A percentile compares a stretch with the other conserved stretches of the same genome.
These are phyloP conservation scores for Babesia ovis DNA, from an alignment of 169 alveolate species.

Conservation along the genomic window DNA sequence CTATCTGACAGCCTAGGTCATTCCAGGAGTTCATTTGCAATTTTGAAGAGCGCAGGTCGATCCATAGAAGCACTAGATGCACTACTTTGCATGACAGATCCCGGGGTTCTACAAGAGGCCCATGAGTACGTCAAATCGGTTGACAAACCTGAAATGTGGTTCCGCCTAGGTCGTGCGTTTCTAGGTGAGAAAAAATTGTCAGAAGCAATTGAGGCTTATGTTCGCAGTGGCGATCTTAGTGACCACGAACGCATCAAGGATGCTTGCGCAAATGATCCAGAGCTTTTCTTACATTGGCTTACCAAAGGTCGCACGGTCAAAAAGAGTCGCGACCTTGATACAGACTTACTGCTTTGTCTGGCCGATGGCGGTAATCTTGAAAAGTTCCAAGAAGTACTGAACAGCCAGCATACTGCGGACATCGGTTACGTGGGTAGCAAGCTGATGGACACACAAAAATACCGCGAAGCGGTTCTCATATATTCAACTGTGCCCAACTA, in stretches of 20 bases:
- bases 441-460: constrained; percentile 80
- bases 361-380: constrained; percentile 65
- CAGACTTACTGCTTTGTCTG: constrained; percentile 67
- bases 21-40: constrained; percentile 23
- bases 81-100: constrained; percentile 79
- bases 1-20: constrained; percentile 34
- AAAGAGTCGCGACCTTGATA: constrained; percentile 67
- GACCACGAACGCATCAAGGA: constrained; percentile 76
- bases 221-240: constrained; percentile 90
- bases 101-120: constrained; percentile 29
- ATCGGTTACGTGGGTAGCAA: constrained; percentile 71
- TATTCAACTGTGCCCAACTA: constrained; percentile 93
- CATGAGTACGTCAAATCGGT: constrained; percentile 73
- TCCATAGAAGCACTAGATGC: constrained; percentile 49
- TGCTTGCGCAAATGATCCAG: constrained; percentile 39
- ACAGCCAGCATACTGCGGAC: constrained; percentile 53
- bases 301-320: constrained; percentile 35
- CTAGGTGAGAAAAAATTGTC: constrained; percentile 82
- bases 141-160: constrained; percentile 89
- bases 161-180: constrained; percentile 94
- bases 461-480: constrained; percentile 91
- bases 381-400: constrained; percentile 53
- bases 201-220: constrained; percentile 94
- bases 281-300: constrained; percentile 43
- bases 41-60: constrained; percentile 31